Evolutionary conservation across 2,329 filamentous ascomycete genomes (phyloP).

Genomic region (Beauveria scarabaeidicola): DNA sequence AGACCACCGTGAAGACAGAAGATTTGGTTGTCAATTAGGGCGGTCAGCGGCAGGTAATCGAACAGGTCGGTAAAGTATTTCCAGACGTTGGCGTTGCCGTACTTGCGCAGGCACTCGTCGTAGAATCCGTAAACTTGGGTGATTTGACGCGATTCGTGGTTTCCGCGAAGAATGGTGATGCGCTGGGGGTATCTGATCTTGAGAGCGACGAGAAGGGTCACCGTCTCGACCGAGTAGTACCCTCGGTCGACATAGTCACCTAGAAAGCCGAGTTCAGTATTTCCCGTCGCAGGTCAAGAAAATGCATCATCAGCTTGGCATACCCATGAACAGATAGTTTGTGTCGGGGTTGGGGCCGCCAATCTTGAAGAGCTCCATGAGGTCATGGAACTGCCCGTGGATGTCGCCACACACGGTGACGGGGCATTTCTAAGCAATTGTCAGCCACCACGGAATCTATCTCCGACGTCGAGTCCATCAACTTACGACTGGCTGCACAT

Average conservation of each 20-base stretch:
- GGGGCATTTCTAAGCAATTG: conserved; percentile 70
- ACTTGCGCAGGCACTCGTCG: conserved; percentile 95
- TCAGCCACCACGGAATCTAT: background rate
- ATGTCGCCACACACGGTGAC: conserved; percentile 99
- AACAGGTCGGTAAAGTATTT: conserved; percentile 99
- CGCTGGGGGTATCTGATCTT: conserved; percentile 95
- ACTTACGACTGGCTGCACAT: conserved; percentile 95
- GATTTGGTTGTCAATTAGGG: conserved; percentile 97
- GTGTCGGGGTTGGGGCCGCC: conserved; percentile 96
- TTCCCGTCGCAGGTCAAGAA: background rate
- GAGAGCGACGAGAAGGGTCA: conserved; percentile 92
- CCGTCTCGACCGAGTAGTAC: conserved; percentile 97
- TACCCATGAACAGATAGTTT: conserved; percentile 95
- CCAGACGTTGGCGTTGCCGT: conserved; percentile 98
- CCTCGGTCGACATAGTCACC: conserved; percentile 97
- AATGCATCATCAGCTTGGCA: conserved; percentile 12
- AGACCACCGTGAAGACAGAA: conserved; percentile 97
- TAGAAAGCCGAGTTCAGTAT: conserved; percentile 25
- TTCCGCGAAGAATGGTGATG: conserved; percentile 92
- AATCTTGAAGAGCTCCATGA: conserved; percentile 99
- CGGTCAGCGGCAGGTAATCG: conserved; percentile 91
- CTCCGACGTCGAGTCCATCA: background rate
- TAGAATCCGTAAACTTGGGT: conserved; percentile 99
- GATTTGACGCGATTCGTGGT: conserved; percentile 94
- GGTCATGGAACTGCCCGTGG: conserved; percentile 96